Evolutionary conservation across 768 basidiomycete genomes (phyloP), one percentile per base, ranked within the genome.

Genomic region (Pisolithus marmoratus): DNA sequence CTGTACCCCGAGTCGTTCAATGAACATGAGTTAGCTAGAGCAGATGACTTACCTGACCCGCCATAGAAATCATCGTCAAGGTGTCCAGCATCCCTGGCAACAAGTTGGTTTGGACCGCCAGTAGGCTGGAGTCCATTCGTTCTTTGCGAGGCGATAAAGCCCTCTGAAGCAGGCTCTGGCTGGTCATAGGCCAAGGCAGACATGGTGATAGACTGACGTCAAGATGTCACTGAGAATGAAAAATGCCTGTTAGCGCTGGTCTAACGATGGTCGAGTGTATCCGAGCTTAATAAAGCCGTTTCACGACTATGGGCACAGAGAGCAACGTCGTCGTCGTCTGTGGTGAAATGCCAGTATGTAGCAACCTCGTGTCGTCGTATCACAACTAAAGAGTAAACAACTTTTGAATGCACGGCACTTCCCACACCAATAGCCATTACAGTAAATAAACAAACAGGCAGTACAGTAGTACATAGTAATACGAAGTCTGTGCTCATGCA

Each of bases 141-240:
- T 3, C 43, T 24, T 17, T 7, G 36, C 8, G 17, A 38, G 47
- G 50, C 24, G 23, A 46, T 50, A 42, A 55, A 52, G 20, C 15
- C 46, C 46, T 53, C 56, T 8, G 45, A 34, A 36, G 48, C 51
- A 34, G 45, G 41, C 14, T 66, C 68, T 17, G 60, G 60, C 24
- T 26, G 27, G 52, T 67, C 62, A 48, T 68, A 68, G 22, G 66
- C 66, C 22, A 68, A 60, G 42, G 58, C 52, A 27, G 64, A 70
- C 68, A 68, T 70, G 54, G 40, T 38, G 37, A 20, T 23, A 20
- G 17, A 45, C 49, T 22, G 38, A 34, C 22, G 40, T 40, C 38
- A 29, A 48, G 31, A 11, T 48, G 12, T 23, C 17, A 8, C 15
- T 9, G 12, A 5, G 19, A 41, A 34, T 14, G 34, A 34, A 34